Evolutionary conservation across 805 yeast genomes (phyloP), one percentile per base, ranked within the genome.

Genomic region (Maudiozyma bulderi): DNA sequence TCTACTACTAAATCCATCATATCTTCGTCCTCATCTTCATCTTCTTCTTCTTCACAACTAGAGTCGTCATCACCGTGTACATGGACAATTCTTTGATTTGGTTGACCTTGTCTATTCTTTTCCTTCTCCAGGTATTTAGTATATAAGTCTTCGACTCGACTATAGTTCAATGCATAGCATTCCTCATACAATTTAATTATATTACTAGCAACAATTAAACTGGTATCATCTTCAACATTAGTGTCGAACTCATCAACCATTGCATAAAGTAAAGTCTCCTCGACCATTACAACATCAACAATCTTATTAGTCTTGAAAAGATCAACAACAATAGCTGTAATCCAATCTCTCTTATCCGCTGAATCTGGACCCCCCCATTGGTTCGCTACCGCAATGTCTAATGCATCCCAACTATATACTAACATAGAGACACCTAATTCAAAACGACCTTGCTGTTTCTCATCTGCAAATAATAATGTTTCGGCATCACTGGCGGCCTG

Each of bases 361-460:
- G 95, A 83, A 35, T 86, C 85, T 11, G 96, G 81, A 1, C 99
- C 99, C 51, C 99, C 99, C 98, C 99, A 93, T 32, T 75, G 72
- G 64, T 86, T 88, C 6, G 80, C 95, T 8, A 93, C 98, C 0
- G 99, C 99, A 1, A 86, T 84, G 44, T 78, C 75, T 46, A 93
- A 71, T 28, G 85, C 89, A 51, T 89, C 93, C 99, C 99, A 93
- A 50, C 77, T 75, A 65, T 90, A 80, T n/a, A 93, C 68, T 35
- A 86, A 81, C 95, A 90, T 85, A 32, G 96, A 83, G 1, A 87
- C 90, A 9, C 97, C 99, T 11, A 93, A 75, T 67, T 91, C 98
- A 61, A 93, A 89, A 54, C 85, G 81, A 14, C 86, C 88, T 66
- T 86, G 95, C 56, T 81, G 86, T 56, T 76, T 78, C 48, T 77